Percentiles rank a stretch among this genome's conserved stretches.
Conservation (phyloP, 2,329 filamentous ascomycete species). For the Xylariaceae sp. region DNA sequence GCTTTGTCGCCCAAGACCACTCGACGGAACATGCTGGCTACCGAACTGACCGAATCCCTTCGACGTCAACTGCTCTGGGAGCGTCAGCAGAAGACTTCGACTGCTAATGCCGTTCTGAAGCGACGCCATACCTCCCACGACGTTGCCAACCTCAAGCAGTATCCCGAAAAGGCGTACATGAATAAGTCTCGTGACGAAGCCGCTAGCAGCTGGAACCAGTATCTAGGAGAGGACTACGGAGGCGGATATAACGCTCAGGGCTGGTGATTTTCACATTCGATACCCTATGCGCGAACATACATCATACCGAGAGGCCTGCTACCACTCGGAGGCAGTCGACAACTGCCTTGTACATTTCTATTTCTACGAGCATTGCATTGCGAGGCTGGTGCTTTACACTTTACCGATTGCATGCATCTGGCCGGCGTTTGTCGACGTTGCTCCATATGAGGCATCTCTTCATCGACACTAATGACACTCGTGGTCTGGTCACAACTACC, state of each 20-base stretch:
- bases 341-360: neutral
- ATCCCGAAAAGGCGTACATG: slow-evolving; percentile 62
- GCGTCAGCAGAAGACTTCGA: slow-evolving; percentile 87
- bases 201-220: slow-evolving; percentile 77
- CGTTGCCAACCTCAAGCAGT: slow-evolving; percentile 81
- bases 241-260: slow-evolving; percentile 81
- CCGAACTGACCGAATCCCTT: slow-evolving; percentile 89
- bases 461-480: slow-evolving; percentile 18
- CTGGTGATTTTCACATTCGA: slow-evolving; percentile 53
- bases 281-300: no score
- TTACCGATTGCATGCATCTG: slow-evolving; percentile 30
- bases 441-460: slow-evolving; percentile 21
- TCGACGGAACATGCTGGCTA: slow-evolving; percentile 90
- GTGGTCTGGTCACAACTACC: slow-evolving; percentile 5
- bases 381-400: slow-evolving; percentile 27
- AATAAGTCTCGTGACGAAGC: slow-evolving; percentile 53
- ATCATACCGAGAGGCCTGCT: neutral
- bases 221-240: slow-evolving; percentile 75
- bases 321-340: slow-evolving; percentile 14
- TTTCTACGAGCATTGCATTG: slow-evolving; percentile 24
- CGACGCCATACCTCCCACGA: slow-evolving; percentile 87
- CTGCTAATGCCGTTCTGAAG: slow-evolving; percentile 83
- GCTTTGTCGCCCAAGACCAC: slow-evolving; percentile 89
- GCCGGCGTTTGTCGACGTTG: slow-evolving; percentile 27
- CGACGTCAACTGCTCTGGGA: slow-evolving; percentile 92